These are phyloP conservation scores for Globisporangium parvum DNA, from an alignment of 352 stramenopile genomes.

Conservation along the genomic window DNA sequence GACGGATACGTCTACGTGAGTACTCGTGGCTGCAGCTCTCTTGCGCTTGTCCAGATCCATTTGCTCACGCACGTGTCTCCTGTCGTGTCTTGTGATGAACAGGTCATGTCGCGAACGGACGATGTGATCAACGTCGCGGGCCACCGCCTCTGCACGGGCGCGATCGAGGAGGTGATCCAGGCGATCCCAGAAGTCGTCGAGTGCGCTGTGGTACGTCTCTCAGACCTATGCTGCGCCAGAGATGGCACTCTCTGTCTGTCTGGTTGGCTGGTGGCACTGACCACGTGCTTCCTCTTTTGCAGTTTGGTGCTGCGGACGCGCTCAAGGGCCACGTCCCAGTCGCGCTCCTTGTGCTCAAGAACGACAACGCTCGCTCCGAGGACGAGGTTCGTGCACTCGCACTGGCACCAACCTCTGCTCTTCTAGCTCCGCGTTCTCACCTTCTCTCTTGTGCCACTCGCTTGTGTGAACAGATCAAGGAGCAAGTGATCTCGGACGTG, in stretches of 20 bases:
- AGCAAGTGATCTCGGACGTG: slow-evolving; percentile 20
- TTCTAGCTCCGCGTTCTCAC: neutral
- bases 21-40: neutral
- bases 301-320: slow-evolving; percentile 17
- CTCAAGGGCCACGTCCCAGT: slow-evolving; percentile 29
- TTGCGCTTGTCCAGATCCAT: neutral
- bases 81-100: neutral
- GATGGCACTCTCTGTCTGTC: too few relatives aligned
- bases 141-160: slow-evolving; percentile 82
- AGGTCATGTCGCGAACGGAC: slow-evolving; percentile 89
- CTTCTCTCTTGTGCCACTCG: neutral
- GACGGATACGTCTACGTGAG: slow-evolving; percentile 86
- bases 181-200: slow-evolving; percentile 81
- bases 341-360: slow-evolving; percentile 26
- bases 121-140: slow-evolving; percentile 90
- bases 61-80: neutral
- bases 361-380: slow-evolving; percentile 16
- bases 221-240: too few relatives aligned
- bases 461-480: slow-evolving; percentile 11
- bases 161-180: slow-evolving; percentile 88
- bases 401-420: neutral
- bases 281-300: neutral
- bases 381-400: slow-evolving; percentile 11
- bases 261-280: neutral
- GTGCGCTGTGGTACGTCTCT: slow-evolving; percentile 63